These are phyloP conservation scores for Psidium friedrichsthalianum DNA, from an alignment of 345 rosid species.

Conservation along the genomic window DNA sequence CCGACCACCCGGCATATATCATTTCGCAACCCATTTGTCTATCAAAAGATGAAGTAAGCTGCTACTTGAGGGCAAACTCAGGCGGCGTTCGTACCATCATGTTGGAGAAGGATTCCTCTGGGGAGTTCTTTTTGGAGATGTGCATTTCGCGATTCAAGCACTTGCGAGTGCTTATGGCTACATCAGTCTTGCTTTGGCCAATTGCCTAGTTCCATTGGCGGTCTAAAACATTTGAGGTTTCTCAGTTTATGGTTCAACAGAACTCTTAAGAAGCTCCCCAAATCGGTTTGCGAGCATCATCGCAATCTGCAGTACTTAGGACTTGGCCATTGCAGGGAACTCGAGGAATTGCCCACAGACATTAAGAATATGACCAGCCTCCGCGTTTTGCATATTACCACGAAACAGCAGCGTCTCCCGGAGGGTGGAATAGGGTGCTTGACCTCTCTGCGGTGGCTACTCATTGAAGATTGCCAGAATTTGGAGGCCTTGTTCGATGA, in stretches of 20 bases:
- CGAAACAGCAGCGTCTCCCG: slow-evolving; percentile 1
- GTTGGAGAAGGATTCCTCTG: neutral
- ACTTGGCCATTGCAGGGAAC: neutral
- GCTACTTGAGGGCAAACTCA: neutral
- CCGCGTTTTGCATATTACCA: neutral
- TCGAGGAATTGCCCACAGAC: slow-evolving; percentile 10
- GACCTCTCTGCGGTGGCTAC: slow-evolving; percentile 4
- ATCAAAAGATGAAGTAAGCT: neutral
- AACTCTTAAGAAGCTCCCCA: slow-evolving; percentile 1
- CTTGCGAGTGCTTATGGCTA: slow-evolving; percentile 4
- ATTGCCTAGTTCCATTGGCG: slow-evolving; percentile 2
- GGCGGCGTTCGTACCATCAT: neutral
- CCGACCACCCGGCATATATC: neutral
- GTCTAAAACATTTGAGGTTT: slow-evolving; percentile 14
- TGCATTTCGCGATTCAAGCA: neutral
- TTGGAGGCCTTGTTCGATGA: slow-evolving; percentile 7
- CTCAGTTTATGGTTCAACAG: neutral
- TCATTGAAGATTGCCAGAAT: neutral
- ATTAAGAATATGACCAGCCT: slow-evolving; percentile 6
- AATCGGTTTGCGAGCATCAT: slow-evolving; percentile 10
- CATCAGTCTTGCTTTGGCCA: neutral
- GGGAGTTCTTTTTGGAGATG: neutral
- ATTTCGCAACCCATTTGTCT: neutral
- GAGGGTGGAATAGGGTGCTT: slow-evolving; percentile 4
- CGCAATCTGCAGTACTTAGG: slow-evolving; percentile 8